Base-by-base conservation (phyloP, 2,329 filamentous ascomycete species). In the Zymoseptoria brevis region DNA sequence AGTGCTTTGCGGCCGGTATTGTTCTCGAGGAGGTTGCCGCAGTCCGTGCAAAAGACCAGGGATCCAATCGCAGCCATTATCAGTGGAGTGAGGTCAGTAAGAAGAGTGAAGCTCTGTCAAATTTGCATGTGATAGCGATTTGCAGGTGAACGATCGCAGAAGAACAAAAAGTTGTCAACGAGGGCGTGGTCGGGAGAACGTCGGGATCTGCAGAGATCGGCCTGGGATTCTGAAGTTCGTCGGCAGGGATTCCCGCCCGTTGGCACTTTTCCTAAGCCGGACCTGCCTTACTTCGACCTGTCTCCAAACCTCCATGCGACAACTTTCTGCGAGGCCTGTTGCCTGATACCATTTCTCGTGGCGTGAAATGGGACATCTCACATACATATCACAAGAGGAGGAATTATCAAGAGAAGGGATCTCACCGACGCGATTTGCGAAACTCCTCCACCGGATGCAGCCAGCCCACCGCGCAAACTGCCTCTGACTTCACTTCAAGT, bases 31-130 rank as follows among this genome's bases (percentile, higher is more conserved):
- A 96, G 81, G 73, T 96, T 96, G 62, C 93, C 93, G 74, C 93
- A 97, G 73, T 92, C 89, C 57, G 83, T 89, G 79, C 93, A 97
- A 75, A 97, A 97, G 41, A 96, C 87, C 49, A 97, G 81, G 56
- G 91, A 93, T 58, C 91, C 93, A 66, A 96, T 91, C 19, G 89
- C 86, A 65, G 92, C 86, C 93, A 96, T 96, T 62, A 67, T 77
- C 50, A 52, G 30, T 50, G 5, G 3, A 48, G 35, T 45, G 35
- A 45, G 35, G 3, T n/a, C 2, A 54, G 1, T 41, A 26, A 49
- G 50, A 8, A 24, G 49, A 19, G 9, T 58, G 30, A 53, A 58
- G 29, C 26, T 57, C 45, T 29, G 16, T 16, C n/a, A 19, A 21
- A 35, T 56, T 8, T 13, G 53, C 54, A 54, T 50, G 54, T 53